Evolutionary conservation across 805 yeast species (phyloP).

Genomic region (Schizosaccharomyces cryophilus): DNA sequence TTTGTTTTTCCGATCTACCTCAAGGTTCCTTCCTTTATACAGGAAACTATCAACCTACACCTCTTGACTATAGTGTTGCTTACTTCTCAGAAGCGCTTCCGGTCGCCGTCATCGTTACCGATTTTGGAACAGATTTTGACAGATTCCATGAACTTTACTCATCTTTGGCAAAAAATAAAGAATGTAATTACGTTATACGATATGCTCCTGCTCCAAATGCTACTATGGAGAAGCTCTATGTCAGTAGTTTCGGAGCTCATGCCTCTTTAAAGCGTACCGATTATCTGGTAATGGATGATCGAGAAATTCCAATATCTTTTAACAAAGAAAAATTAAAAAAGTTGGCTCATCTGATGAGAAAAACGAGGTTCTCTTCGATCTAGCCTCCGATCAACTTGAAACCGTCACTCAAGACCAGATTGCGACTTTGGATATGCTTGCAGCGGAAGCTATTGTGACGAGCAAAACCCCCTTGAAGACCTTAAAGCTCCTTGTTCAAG

Average conservation of each 20-base stretch:
- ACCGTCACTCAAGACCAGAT: conserved; percentile 9
- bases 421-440: conserved; percentile 7
- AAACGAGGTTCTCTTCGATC: background rate
- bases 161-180: background rate
- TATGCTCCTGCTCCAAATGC: background rate
- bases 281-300: conserved; percentile 39
- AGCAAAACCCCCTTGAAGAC: conserved; percentile 16
- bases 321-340: background rate
- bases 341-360: background rate
- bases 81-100: background rate
- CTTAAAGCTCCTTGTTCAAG: conserved; percentile 20
- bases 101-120: background rate
- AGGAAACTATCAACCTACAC: background rate
- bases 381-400: conserved; percentile 2
- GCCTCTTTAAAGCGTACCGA: conserved; percentile 41
- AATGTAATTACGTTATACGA: background rate
- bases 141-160: background rate
- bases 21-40: background rate
- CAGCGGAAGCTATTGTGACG: conserved; percentile 16
- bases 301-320: conserved; percentile 14
- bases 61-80: background rate
- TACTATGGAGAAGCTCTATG: background rate
- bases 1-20: background rate
- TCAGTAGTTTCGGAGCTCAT: conserved; percentile 42
- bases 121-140: background rate